Base-by-base conservation (phyloP, 1,284 basidiomycete species). In the Pseudozyma sp. region DNA sequence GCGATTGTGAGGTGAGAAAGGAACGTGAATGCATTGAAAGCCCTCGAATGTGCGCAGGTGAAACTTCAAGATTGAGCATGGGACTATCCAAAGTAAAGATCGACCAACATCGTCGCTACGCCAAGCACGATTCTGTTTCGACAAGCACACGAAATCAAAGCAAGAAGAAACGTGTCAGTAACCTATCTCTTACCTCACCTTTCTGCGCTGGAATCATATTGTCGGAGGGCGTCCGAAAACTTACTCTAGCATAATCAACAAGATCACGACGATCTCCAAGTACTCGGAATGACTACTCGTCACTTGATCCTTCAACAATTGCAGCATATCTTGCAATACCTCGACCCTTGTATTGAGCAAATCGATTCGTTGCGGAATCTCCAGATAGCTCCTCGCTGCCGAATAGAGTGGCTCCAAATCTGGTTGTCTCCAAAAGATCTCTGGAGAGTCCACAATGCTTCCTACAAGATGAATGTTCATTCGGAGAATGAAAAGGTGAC, bases 391-490 rank as follows among this genome's bases (percentile, higher is more conserved):
- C 36, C 84, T 69, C 6, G 94, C 93, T 5, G 95, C 95, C 76
- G 94, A 93, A 85, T 97, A 98, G 45, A 98, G 87, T 11, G 95
- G 95, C 86, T 97, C 95, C 14, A 97, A 88, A 87, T 98, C 95
- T 16, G 95, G 83, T 43, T 85, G 83, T 10, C 81, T 85, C 94
- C 94, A 96, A 86, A 97, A 97, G 50, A 96, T 91, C 86, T 96
- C 94, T 39, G 95, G 95, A 38, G 93, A 94, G 86, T 97, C 95
- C 38, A 97, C 88, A 34, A 97, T 95, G 42, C 94, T 95, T 40
- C 95, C 95, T 57, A 97, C 95, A 43, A 95, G 91, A 82, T 96
- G 95, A 81, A 97, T 96, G 83, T 95, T 96, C 75, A 95, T 95
- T 68, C 95, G 89, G 77, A 97, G 87, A 52, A 98, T 91, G 86